Base-by-base conservation (phyloP, 768 basidiomycete species). In the Calocybe indica region DNA sequence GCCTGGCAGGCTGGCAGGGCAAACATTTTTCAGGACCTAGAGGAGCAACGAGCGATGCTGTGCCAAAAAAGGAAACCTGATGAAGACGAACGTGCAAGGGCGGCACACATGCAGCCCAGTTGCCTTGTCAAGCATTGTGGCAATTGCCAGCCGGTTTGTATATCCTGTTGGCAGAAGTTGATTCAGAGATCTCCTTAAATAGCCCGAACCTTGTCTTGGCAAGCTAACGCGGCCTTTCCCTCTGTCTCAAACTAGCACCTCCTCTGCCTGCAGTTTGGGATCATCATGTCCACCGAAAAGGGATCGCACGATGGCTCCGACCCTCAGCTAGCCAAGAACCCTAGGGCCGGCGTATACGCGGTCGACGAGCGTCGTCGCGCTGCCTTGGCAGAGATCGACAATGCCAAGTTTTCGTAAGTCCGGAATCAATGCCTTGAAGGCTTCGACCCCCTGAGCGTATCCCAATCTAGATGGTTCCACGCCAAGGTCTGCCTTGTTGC, bases 331-430 rank as follows among this genome's bases (percentile, higher is more conserved):
- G 57, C 61, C 42, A 53, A 56, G 43, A 52, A 55, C 39, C 49
- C 62, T 37, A 29, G 62, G 59, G 51, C 71, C 57, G 53, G 70
- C 52, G 62, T 56, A 10, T 72, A 72, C 47, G 60, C 61, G 13
- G 76, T 88, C 38, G 83, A 86, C 59, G 80, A 86, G 61, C 79
- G 82, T 43, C 81, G 92, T 52, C 78, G 87, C 12, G 82, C 80
- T 33, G 92, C 93, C 31, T 75, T 96, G 37, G 77, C 83, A 9
- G 89, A 94, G 62, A 79, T 95, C 51, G 92, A 95, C 66, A 83
- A 88, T 51, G 92, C 92, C 37, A 71, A 73, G 38, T 94, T 94
- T 67, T 83, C 83, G 86, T 88, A 62, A 46, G 84, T 62, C 47
- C 41, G 38, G 38, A 22, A n/a, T 32, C 34, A 28, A 49, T 37